Evolutionary conservation across 202 grass and related monocot species (phyloP).

Genomic region (Cymbopogon flexuosus): DNA sequence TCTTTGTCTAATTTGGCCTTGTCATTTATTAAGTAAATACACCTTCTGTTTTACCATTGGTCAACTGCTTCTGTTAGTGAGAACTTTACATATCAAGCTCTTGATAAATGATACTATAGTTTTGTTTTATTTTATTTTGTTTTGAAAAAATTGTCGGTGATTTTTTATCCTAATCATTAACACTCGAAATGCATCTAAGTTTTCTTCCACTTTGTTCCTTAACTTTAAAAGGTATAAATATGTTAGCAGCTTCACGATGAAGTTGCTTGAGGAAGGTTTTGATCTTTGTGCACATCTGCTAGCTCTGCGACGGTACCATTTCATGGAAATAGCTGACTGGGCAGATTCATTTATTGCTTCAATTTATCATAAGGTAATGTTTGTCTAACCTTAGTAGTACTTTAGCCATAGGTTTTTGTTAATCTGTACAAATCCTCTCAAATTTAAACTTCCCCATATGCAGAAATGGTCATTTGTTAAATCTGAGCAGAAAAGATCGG

Average conservation of each 20-base stretch:
- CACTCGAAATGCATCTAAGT: slow-evolving; percentile 3
- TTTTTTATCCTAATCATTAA: slow-evolving; percentile 12
- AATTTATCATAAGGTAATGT: slow-evolving; percentile 62
- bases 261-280: slow-evolving; percentile 95
- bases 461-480: slow-evolving; percentile 73
- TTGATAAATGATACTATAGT: not conserved
- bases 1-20: slow-evolving; percentile 14
- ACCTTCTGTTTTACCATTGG: not conserved
- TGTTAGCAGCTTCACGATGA: slow-evolving; percentile 92
- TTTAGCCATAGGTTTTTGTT: slow-evolving; percentile 24
- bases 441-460: slow-evolving; percentile 14
- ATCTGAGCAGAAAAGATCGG: slow-evolving; percentile 65
- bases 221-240: slow-evolving; percentile 84
- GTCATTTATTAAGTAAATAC: not conserved
- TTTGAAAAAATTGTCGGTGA: not conserved
- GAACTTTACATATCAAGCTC: slow-evolving; percentile 1
- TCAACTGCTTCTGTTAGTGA: not conserved
- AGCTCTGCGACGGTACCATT: slow-evolving; percentile 80
- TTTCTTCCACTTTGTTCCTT: slow-evolving; percentile 37
- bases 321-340: slow-evolving; percentile 96
- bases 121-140: not conserved
- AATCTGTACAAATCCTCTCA: slow-evolving; percentile 24
- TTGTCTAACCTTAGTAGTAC: slow-evolving; percentile 13
- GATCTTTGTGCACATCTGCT: slow-evolving; percentile 72
- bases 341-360: slow-evolving; percentile 70